These are phyloP conservation scores for Geranomyces variabilis DNA, from an alignment of 192 early-diverging fungal species.

Conservation along the genomic window DNA sequence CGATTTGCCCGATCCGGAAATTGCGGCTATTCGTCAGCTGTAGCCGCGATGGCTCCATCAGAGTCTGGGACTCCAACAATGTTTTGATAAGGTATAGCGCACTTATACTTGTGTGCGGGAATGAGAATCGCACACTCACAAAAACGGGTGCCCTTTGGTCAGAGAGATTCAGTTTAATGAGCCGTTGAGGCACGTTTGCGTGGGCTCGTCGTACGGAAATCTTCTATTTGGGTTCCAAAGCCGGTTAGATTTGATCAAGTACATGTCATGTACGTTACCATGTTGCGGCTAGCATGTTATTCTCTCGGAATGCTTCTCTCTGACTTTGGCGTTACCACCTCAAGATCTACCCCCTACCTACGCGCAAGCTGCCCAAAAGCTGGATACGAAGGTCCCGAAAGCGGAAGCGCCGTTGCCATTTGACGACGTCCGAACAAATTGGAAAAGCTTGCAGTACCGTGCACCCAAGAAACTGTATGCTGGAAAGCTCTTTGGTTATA, in stretches of 20 bases:
- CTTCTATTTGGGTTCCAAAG: conserved; percentile 48
- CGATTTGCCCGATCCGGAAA: conserved; percentile 35
- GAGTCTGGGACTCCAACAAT: conserved; percentile 55
- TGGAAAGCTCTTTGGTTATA: no score
- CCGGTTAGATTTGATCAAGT: conserved; percentile 47
- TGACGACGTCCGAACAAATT: conserved; percentile 42
- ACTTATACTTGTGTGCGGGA: not conserved
- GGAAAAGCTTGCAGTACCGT: conserved; percentile 18
- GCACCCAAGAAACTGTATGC: not conserved
- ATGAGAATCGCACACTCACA: no score
- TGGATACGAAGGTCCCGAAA: conserved; percentile 10
- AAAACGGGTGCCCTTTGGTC: not conserved
- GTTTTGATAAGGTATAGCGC: conserved; percentile 41
- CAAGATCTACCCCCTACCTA: conserved; percentile 42
- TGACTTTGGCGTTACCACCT: not conserved
- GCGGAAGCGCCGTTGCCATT: conserved; percentile 46
- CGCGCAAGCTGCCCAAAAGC: conserved; percentile 29
- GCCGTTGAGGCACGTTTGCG: conserved; percentile 40
- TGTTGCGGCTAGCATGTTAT: not conserved
- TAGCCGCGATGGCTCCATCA: conserved; percentile 43
- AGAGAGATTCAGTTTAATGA: conserved; percentile 58
- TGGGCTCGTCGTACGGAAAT: conserved; percentile 44
- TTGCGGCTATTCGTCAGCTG: conserved; percentile 45
- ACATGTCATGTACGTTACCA: conserved; percentile 28
- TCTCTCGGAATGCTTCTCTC: not conserved